Evolutionary conservation across 768 basidiomycete species (phyloP).

Genomic region (Suillus bovinus): DNA sequence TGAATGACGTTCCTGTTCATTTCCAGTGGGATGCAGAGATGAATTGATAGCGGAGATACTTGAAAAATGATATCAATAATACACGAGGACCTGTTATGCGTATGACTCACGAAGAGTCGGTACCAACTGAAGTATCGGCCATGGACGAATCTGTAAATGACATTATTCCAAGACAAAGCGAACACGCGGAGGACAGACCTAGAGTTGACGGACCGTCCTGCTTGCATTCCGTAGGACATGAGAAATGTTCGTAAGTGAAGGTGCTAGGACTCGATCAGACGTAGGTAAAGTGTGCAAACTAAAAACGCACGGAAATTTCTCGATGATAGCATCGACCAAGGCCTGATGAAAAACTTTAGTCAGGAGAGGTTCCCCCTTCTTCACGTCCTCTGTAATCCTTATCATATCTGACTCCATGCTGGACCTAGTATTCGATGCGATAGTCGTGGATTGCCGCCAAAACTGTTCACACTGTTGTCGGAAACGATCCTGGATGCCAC

Average conservation of each 20-base stretch:
- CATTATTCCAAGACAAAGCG: not conserved
- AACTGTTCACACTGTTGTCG: conserved; percentile 23
- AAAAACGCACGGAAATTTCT: conserved; percentile 19
- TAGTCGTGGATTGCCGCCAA: conserved; percentile 11
- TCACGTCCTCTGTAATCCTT: not conserved
- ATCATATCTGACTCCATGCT: not conserved
- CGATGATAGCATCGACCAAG: conserved; percentile 27
- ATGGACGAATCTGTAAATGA: conserved; percentile 8
- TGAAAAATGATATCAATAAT: not conserved
- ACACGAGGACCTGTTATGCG: not conserved
- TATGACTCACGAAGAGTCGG: not conserved
- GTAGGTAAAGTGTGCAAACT: not conserved
- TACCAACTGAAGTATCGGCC: not conserved
- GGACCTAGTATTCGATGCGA: not conserved
- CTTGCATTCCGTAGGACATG: not conserved
- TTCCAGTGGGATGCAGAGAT: not conserved
- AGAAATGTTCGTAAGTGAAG: conserved; percentile 19
- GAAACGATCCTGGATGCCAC: conserved; percentile 32
- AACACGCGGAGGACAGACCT: conserved; percentile 2
- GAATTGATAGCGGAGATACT: not conserved
- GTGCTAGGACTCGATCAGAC: conserved; percentile 7
- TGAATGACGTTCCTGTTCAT: not conserved
- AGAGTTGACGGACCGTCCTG: not conserved
- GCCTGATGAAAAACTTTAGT: conserved; percentile 11
- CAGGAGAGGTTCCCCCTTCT: conserved; percentile 9